Evolutionary conservation across 805 yeast genomes (phyloP), one percentile per base, ranked within the genome.

Genomic region (Wickerhamomyces bisporus): DNA sequence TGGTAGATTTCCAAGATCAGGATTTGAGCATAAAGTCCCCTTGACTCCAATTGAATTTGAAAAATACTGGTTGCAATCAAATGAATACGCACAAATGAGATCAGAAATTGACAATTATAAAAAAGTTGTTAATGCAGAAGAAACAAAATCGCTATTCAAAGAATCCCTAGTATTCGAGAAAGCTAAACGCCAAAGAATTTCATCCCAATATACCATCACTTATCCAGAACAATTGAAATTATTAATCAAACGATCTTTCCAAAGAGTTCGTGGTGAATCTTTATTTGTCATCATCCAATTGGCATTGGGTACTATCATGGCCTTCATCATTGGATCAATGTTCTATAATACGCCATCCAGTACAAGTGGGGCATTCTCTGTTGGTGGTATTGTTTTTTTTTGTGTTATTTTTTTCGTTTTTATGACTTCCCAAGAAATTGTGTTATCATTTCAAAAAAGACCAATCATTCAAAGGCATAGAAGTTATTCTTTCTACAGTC

Each of bases 381-480:
- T 85, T 42, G 79, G 83, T 40, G 84, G 85, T 49, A 65, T 71
- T 14, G 47, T 80, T 8, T 81, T 77, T 60, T 80, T 78, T 60
- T 71, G 38, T 79, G 79, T 52, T 81, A 79, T 57, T 42, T 77
- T 73, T 56, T 67, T 68, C 50, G 53, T 73, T 7, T 64, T 73
- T 48, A 60, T 67, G 59, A 68, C 71, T 29, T 47, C 71, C 34
- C 71, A 76, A 1, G 73, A 70, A 41, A 61, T 70, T 28, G 53
- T 66, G 32, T 58, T 58, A 25, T 51, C 70, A 49, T 65, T 75
- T 47, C 70, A 63, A 23, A 64, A 71, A 30, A 67, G 81, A 44
- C 71, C 79, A 32, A 75, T 84, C 45, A 70, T 81, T 23, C 73
- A 72, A 50, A 83, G 83, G 52, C 93, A 84, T 55, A 77, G 78